Conservation (phyloP, 208 protist species). For the Tritrichomonas foetus region DNA sequence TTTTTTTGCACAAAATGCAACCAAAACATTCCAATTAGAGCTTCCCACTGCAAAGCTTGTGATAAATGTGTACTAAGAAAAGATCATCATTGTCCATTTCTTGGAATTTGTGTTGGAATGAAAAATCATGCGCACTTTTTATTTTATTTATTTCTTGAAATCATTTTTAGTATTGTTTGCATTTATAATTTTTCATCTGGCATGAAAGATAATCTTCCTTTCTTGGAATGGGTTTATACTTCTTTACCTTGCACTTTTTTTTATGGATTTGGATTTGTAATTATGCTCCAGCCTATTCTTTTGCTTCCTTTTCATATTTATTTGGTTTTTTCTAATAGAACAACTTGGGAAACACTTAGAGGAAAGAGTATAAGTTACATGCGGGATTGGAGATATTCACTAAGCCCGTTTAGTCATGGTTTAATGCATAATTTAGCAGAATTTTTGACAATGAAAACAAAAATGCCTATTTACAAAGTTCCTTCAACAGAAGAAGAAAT, state of each 20-base stretch:
- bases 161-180: background rate
- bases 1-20: background rate
- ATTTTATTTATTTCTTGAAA: background rate
- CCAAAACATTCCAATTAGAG: background rate
- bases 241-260: background rate
- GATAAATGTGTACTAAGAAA: slow-evolving; percentile 20
- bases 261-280: no score
- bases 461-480: background rate
- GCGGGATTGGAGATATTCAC: background rate
- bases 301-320: slow-evolving; percentile 8
- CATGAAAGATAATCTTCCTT: background rate
- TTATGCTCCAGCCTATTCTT: background rate
- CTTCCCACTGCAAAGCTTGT: slow-evolving; percentile 29
- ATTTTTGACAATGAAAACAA: background rate
- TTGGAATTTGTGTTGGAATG: slow-evolving; percentile 12
- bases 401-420: slow-evolving; percentile 32
- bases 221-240: background rate
- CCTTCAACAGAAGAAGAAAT: background rate
- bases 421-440: background rate
- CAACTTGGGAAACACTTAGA: slow-evolving; percentile 3
- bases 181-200: background rate
- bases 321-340: background rate
- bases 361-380: background rate
- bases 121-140: slow-evolving; percentile 33
- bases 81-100: slow-evolving; percentile 19